Conservation (phyloP, 345 rosid genomes). For the Pistacia integerrima region DNA sequence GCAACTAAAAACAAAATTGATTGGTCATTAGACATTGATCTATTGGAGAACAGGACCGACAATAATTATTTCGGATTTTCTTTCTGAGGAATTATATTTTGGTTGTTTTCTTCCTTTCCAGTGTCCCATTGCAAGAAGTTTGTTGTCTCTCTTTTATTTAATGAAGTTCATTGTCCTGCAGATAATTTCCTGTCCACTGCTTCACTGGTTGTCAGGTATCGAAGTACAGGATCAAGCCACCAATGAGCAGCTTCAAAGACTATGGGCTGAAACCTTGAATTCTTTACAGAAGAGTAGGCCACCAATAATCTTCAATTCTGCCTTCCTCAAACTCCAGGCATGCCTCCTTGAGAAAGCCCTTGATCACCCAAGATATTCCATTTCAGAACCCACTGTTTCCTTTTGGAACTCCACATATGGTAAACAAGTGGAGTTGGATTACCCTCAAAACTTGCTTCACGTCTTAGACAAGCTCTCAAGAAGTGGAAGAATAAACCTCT, state of each 20-base stretch:
- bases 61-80: no score
- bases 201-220: constrained; percentile 40
- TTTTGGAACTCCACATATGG: constrained; percentile 60
- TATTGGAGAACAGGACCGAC: no score
- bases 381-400: constrained; percentile 36
- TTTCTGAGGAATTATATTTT: no score
- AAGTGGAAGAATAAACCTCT: constrained; percentile 42
- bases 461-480: constrained; percentile 53
- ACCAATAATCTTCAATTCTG: constrained; percentile 40
- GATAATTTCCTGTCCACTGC: constrained; percentile 37
- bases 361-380: constrained; percentile 37
- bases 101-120: no score
- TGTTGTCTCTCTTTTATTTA: no score
- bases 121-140: no score
- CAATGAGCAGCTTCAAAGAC: constrained; percentile 30
- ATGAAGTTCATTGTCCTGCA: constrained; percentile 20
- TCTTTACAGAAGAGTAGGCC: constrained; percentile 48
- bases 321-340: constrained; percentile 49
- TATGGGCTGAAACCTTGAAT: constrained; percentile 47
- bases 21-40: no score
- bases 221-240: constrained; percentile 30
- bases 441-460: constrained; percentile 47
- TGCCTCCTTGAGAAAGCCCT: constrained; percentile 50
- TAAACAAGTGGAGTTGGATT: constrained; percentile 37
- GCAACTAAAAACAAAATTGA: no score